These are phyloP conservation scores for Penicillium odoratum DNA, from an alignment of 495 filamentous ascomycete species.

Conservation along the genomic window DNA sequence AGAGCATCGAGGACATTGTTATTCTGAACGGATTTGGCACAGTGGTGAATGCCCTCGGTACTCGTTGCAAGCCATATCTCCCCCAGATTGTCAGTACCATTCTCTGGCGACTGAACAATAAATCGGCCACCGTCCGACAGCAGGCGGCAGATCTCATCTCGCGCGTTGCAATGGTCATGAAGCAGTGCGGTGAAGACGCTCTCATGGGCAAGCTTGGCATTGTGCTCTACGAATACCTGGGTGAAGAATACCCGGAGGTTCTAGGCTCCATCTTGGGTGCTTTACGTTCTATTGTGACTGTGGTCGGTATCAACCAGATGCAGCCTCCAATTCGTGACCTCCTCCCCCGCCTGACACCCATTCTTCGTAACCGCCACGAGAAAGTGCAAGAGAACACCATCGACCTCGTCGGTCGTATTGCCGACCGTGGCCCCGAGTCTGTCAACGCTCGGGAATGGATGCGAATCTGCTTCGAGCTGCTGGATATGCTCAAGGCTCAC, in stretches of 20 bases:
- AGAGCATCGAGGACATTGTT: conserved; percentile 93
- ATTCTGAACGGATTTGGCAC: conserved; percentile 99
- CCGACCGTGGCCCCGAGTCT: conserved; percentile 91
- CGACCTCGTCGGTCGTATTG: conserved; percentile 96
- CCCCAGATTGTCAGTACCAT: conserved; percentile 96
- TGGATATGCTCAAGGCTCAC: conserved; percentile 99
- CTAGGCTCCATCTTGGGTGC: conserved; percentile 96
- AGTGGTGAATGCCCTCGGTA: conserved; percentile 92
- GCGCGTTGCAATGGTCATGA: conserved; percentile 97
- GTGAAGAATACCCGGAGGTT: conserved; percentile 98
- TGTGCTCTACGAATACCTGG: conserved; percentile 98
- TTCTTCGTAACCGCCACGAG: conserved; percentile 96
- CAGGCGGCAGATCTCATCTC: conserved; percentile 97
- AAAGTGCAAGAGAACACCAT: conserved; percentile 99
- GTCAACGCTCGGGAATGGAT: conserved; percentile 99
- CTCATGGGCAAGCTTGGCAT: conserved; percentile 94
- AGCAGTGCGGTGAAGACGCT: conserved; percentile 93
- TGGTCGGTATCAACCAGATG: conserved; percentile 98
- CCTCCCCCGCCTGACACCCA: conserved; percentile 91
- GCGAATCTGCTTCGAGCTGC: conserved; percentile 98
- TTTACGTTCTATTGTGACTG: conserved; percentile 93
- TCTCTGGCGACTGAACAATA: conserved; percentile 97
- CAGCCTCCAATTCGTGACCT: conserved; percentile 98
- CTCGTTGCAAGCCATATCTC: conserved; percentile 92
- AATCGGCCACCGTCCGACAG: conserved; percentile 91